Evolutionary conservation across 176 grass and related monocot species (phyloP).

Genomic region (Raddia distichophylla): DNA sequence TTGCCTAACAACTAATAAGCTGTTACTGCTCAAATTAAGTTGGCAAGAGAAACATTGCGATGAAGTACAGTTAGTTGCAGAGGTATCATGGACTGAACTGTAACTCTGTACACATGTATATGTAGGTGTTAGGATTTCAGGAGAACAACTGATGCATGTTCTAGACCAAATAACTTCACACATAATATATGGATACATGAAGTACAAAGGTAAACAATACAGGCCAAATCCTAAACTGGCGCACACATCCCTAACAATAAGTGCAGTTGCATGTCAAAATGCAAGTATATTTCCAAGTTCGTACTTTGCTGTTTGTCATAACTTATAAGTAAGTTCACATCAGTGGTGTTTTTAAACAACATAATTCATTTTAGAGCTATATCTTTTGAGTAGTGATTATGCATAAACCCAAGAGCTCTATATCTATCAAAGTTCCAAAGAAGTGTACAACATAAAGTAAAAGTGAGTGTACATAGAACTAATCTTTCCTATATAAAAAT

Average conservation of each 20-base stretch:
- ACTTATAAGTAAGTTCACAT: constrained; percentile 11
- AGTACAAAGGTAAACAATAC: constrained; percentile 7
- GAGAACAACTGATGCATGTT: neutral
- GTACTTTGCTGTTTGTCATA: constrained; percentile 6
- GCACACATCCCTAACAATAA: constrained; percentile 20
- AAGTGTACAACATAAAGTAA: constrained; percentile 25
- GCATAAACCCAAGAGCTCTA: neutral
- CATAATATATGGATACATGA: neutral
- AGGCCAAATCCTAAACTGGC: constrained; percentile 12
- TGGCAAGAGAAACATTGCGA: neutral
- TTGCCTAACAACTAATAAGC: neutral
- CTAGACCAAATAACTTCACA: neutral
- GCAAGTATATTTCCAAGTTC: neutral
- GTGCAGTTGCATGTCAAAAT: constrained; percentile 19
- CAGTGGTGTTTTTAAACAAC: constrained; percentile 11
- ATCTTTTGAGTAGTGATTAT: constrained; percentile 11
- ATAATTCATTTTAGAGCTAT: constrained; percentile 18
- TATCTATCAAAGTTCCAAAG: neutral
- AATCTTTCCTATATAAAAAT: neutral
- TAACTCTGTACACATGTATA: constrained; percentile 8
- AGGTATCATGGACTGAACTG: neutral
- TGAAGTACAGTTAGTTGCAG: constrained; percentile 4
- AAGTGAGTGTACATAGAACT: constrained; percentile 16
- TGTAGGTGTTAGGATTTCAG: neutral
- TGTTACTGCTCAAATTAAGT: constrained; percentile 14